phyloP scores from a whole-genome alignment of 768 basidiomycete species.

The Dictyophora rubrovolvata region DNA sequence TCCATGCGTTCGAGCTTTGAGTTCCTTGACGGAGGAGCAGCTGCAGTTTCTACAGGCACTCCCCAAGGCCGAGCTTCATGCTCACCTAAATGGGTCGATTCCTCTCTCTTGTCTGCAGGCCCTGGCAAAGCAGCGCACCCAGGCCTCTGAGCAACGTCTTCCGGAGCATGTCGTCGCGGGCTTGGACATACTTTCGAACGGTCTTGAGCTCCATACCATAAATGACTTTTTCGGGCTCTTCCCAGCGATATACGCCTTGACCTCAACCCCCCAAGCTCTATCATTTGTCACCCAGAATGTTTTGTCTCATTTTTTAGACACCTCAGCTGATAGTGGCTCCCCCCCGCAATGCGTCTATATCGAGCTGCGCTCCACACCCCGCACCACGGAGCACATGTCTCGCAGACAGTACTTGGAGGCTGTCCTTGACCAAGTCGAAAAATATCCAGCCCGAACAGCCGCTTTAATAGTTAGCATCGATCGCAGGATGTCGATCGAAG shows the following conservation, averaged over 20 bases:
- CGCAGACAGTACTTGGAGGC: slow-evolving; percentile 50
- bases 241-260: slow-evolving; percentile 70
- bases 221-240: slow-evolving; percentile 67
- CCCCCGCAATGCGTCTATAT: slow-evolving; percentile 56
- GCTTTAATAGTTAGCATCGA: slow-evolving; percentile 72
- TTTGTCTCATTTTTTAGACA: slow-evolving; percentile 47
- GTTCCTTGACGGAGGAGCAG: slow-evolving; percentile 40
- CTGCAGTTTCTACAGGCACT: slow-evolving; percentile 48
- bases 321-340: slow-evolving; percentile 15
- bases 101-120: slow-evolving; percentile 53
- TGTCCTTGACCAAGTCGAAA: slow-evolving; percentile 56
- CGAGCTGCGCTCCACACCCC: slow-evolving; percentile 77
- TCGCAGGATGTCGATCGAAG: slow-evolving; percentile 46
- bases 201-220: slow-evolving; percentile 40
- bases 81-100: slow-evolving; percentile 79
- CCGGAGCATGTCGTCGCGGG: slow-evolving; percentile 32
- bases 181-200: slow-evolving; percentile 30
- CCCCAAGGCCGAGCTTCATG: slow-evolving; percentile 80
- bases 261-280: slow-evolving; percentile 48
- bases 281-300: slow-evolving; percentile 53
- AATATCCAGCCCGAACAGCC: slow-evolving; percentile 38
- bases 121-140: slow-evolving; percentile 32
- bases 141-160: slow-evolving; percentile 16
- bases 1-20: slow-evolving; percentile 39
- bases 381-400: slow-evolving; percentile 46